These are phyloP conservation scores for Brassica carinata DNA, from an alignment of 345 rosid genomes.

Conservation along the genomic window DNA sequence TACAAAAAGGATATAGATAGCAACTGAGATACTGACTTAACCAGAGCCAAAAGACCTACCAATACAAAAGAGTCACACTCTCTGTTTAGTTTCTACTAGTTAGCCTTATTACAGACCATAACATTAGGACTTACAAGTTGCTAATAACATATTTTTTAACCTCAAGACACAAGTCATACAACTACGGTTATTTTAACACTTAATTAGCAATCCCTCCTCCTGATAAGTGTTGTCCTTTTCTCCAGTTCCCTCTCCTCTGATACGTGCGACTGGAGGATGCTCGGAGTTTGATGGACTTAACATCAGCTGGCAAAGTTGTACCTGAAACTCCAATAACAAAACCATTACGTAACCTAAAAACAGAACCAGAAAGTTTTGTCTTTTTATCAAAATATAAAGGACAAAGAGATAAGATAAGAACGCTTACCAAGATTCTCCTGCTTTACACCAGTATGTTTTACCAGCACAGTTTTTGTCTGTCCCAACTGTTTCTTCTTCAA, in stretches of 20 bases:
- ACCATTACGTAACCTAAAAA: background rate
- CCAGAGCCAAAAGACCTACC: no score
- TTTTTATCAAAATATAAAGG: background rate
- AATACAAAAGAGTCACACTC: background rate
- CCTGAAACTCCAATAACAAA: conserved; percentile 7
- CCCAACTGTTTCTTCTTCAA: background rate
- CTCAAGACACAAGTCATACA: background rate
- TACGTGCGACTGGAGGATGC: conserved; percentile 10
- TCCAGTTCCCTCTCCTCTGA: conserved; percentile 4
- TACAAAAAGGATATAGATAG: no score
- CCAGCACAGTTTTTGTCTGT: background rate
- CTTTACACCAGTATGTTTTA: background rate
- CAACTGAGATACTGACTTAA: no score
- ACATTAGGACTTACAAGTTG: background rate
- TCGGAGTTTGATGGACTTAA: background rate
- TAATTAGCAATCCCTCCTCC: background rate
- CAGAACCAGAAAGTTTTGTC: background rate
- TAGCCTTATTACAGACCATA: background rate
- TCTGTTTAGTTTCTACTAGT: background rate
- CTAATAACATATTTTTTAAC: background rate
- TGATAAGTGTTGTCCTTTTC: background rate
- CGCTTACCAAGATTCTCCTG: background rate
- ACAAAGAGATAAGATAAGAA: background rate
- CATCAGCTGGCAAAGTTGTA: background rate
- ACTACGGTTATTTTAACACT: background rate